Evolutionary conservation across 1,284 basidiomycete species (phyloP), one percentile per base, ranked within the genome.

Genomic region (Melampsora americana): DNA sequence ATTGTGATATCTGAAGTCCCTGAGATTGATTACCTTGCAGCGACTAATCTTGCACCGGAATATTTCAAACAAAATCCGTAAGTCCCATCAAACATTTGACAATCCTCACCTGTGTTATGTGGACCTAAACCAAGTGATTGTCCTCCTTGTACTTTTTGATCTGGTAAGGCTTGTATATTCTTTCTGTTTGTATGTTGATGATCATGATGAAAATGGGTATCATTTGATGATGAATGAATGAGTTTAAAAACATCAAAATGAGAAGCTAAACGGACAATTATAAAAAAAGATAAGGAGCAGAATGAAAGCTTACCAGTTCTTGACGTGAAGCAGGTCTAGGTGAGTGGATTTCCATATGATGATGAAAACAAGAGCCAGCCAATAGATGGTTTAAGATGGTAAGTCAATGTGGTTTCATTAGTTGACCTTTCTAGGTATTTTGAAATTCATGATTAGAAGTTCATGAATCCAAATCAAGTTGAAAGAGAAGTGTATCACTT

Each of bases 371-470:
- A 81, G 99, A 99, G 0, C 94, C 95, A 82, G 96, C 88, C 5
- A 99, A 95, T 61, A 99, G 87, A 5, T 93, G 90, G 80, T 99
- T 99, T 7, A 95, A 98, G 66, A 99, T 84, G 2, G 94, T 95
- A 12, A 99, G 84, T 18, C 96, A 88, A 79, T 97, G 93, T 1
- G 95, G 95, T 82, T 98, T 96, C 95, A 99, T 99, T 2, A 96
- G 96, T 85, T 99, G 95, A 62, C 91, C 87, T 87, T 97, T 93
- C 91, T 95, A 82, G 28, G 60, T 7, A 73, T 28, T 62, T 18
- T 81, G 82, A 78, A 82, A 80, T 62, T 78, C 79, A 53, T 39
- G 32, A 50, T 68, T 20, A 60, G 30, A 23, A 66, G 1, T 35
- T 62, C 23, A 42, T 7, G 3, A 23, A 56, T 16, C 5, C 1